Conservation (phyloP, 805 yeast species). For the Saccharomycopsis olivae region DNA sequence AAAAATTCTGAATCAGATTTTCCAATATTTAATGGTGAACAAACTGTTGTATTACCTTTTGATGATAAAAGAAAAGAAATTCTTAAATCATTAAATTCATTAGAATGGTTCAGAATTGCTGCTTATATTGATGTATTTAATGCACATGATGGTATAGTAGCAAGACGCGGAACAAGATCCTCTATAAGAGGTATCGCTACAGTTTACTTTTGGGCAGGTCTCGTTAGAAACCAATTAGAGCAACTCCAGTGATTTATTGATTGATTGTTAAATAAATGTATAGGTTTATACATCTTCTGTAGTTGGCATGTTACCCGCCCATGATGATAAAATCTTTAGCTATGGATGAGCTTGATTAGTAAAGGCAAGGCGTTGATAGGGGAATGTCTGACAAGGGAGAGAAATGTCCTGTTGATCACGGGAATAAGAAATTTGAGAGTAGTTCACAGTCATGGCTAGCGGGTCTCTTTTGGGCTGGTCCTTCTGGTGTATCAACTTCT, state of each 20-base stretch:
- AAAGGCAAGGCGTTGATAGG: too few relatives aligned
- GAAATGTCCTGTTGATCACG: slow-evolving; percentile 15
- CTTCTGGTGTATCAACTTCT: too few relatives aligned
- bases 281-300: too few relatives aligned
- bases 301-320: too few relatives aligned
- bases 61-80: slow-evolving; percentile 32
- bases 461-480: neutral
- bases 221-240: slow-evolving; percentile 7
- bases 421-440: neutral
- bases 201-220: slow-evolving; percentile 35
- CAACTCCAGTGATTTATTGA: neutral
- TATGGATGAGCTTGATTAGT: too few relatives aligned
- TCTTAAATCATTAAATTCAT: slow-evolving; percentile 42
- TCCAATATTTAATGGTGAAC: slow-evolving; percentile 21
- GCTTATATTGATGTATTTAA: slow-evolving; percentile 61
- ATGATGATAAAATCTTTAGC: too few relatives aligned
- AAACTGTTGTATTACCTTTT: slow-evolving; percentile 24
- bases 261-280: too few relatives aligned
- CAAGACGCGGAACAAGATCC: slow-evolving; percentile 53
- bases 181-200: slow-evolving; percentile 42
- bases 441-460: neutral
- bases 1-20: slow-evolving; percentile 2
- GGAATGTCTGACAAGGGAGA: too few relatives aligned
- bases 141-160: slow-evolving; percentile 81
- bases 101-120: slow-evolving; percentile 73